Conservation (phyloP, 345 rosid species). For the Eucalyptus curtisii region DNA sequence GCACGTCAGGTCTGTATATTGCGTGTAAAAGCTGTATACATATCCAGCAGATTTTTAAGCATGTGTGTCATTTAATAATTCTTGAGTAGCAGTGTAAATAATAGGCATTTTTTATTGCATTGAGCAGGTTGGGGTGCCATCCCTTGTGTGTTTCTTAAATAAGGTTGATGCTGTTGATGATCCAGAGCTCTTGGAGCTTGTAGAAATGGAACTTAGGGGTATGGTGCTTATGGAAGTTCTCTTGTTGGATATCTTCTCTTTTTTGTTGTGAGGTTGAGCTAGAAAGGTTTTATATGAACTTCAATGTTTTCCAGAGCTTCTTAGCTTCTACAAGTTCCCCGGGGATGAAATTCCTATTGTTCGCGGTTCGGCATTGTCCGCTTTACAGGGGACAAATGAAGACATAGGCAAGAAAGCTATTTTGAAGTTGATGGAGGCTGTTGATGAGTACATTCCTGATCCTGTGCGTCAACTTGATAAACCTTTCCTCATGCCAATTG, state of each 20-base stretch:
- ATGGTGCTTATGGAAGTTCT: background rate
- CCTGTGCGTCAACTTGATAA: conserved; percentile 95
- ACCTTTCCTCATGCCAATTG: conserved; percentile 94
- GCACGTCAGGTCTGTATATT: conserved; percentile 73
- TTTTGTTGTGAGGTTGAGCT: background rate
- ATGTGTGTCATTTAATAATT: background rate
- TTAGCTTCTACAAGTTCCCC: conserved; percentile 97
- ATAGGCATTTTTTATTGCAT: background rate
- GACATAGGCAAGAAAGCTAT: conserved; percentile 87
- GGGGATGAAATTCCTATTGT: conserved; percentile 97
- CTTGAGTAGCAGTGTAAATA: background rate
- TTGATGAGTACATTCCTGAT: conserved; percentile 93
- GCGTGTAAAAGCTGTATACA: background rate
- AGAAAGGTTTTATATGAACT: background rate
- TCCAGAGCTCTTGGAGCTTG: conserved; percentile 85
- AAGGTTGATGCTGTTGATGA: conserved; percentile 93
- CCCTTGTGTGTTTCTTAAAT: conserved; percentile 72
- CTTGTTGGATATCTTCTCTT: background rate
- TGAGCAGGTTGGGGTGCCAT: conserved; percentile 87
- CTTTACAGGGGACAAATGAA: conserved; percentile 84
- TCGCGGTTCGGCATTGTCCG: conserved; percentile 82
- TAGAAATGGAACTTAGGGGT: conserved; percentile 99
- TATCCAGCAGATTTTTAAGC: background rate
- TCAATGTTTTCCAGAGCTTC: conserved; percentile 60
- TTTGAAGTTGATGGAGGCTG: conserved; percentile 91